Evolutionary conservation across 345 rosid genomes (phyloP).

Genomic region (Citrus trifoliata): DNA sequence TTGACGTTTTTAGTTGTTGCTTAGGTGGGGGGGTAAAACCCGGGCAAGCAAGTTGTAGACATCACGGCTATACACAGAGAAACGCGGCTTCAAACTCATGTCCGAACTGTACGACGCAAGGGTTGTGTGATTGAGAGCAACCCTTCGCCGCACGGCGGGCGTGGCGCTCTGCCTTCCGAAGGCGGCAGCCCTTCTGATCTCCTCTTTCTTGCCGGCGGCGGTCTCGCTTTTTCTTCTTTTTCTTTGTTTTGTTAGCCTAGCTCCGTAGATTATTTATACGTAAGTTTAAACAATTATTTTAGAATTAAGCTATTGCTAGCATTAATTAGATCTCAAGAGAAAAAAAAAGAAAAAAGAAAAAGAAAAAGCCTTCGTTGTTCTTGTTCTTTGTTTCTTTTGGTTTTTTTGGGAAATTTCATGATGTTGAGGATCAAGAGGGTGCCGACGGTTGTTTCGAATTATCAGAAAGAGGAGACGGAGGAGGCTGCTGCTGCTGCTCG

Average conservation of each 20-base stretch:
- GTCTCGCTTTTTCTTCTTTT: slow-evolving; percentile 22
- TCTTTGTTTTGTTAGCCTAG: slow-evolving; percentile 10
- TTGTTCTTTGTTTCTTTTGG: slow-evolving; percentile 1
- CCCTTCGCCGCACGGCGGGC: slow-evolving; percentile 99
- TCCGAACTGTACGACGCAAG: slow-evolving; percentile 78
- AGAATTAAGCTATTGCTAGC: not conserved
- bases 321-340: not conserved
- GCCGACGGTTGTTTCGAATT: slow-evolving; percentile 80
- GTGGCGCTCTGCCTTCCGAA: slow-evolving; percentile 99
- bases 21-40: slow-evolving; percentile 27
- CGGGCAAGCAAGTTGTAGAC: slow-evolving; percentile 55
- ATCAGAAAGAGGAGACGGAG: slow-evolving; percentile 70
- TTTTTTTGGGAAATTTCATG: slow-evolving; percentile 20
- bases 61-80: slow-evolving; percentile 98
- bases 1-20: too few relatives aligned
- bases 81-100: slow-evolving; percentile 62
- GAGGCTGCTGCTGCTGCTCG: slow-evolving; percentile 42
- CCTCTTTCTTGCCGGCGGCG: slow-evolving; percentile 99
- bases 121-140: slow-evolving; percentile 73
- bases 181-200: slow-evolving; percentile 99
- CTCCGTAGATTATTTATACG: not conserved
- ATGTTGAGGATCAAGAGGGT: slow-evolving; percentile 86
- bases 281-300: too few relatives aligned
- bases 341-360: not conserved
- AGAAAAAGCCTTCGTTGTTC: slow-evolving; percentile 2